Evolutionary conservation across 371 early-diverging fungal species (phyloP).

Genomic region (Lichtheimia corymbifera): DNA sequence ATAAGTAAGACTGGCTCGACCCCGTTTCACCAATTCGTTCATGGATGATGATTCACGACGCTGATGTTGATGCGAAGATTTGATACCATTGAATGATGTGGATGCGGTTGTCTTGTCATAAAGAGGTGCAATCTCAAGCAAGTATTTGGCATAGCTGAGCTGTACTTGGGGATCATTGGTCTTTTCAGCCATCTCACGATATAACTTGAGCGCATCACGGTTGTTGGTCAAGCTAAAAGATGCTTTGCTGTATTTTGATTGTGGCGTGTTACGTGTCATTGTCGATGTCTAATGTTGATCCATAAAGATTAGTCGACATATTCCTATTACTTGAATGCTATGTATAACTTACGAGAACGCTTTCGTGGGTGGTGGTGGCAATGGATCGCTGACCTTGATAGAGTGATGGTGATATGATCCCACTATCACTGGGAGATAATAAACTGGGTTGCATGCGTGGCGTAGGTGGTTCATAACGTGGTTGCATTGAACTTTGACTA

Average conservation of each 20-base stretch:
- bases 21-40: conserved; percentile 12
- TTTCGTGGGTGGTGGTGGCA: conserved; percentile 10
- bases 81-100: not conserved
- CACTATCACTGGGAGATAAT: conserved; percentile 7
- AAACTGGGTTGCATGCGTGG: too few species aligned
- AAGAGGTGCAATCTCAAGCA: conserved; percentile 52
- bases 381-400: conserved; percentile 10
- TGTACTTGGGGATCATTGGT: conserved; percentile 76
- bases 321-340: not conserved
- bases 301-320: not conserved
- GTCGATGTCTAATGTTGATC: conserved; percentile 6
- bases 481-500: not conserved
- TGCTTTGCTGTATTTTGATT: conserved; percentile 29
- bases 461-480: too few species aligned
- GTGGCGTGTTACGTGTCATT: conserved; percentile 9
- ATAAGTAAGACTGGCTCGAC: conserved; percentile 5
- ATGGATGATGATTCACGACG: not conserved
- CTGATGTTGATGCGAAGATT: not conserved
- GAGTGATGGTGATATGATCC: conserved; percentile 6
- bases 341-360: conserved; percentile 7
- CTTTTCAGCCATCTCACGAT: conserved; percentile 70
- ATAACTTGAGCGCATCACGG: conserved; percentile 53
- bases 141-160: conserved; percentile 78
- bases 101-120: conserved; percentile 14
- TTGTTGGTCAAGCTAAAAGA: conserved; percentile 58